These are phyloP conservation scores for Houttuynia cordata DNA, from an alignment of 164 flowering plant species.

Conservation along the genomic window DNA sequence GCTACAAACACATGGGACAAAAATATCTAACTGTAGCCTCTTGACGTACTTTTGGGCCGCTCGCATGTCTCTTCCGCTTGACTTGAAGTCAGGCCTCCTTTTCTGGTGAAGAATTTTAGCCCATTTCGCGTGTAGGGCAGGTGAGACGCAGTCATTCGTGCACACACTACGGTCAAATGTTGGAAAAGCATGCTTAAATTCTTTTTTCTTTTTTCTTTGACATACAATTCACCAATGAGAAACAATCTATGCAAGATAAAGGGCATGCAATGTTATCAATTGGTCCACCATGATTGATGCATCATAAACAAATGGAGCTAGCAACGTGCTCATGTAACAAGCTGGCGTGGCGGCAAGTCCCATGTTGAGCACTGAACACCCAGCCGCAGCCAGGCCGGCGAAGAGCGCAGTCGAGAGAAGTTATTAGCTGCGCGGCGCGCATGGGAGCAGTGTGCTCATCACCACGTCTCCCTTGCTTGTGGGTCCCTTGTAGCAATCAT, in stretches of 20 bases:
- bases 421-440: too few relatives aligned
- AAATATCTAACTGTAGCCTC: too few relatives aligned
- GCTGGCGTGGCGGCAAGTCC: constrained; percentile 96
- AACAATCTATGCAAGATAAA: too few relatives aligned
- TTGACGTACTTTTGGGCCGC: constrained; percentile 74
- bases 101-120: constrained; percentile 70
- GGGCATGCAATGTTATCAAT: not conserved
- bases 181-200: too few relatives aligned
- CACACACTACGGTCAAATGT: not conserved
- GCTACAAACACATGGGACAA: too few relatives aligned
- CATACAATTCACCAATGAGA: too few relatives aligned
- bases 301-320: constrained; percentile 60
- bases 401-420: too few relatives aligned
- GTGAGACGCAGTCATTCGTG: constrained; percentile 93
- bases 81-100: constrained; percentile 65
- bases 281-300: constrained; percentile 91
- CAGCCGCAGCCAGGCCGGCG: constrained; percentile 61
- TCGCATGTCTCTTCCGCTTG: constrained; percentile 74
- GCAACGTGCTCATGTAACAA: constrained; percentile 94
- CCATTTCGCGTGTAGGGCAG: constrained; percentile 85
- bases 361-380: constrained; percentile 69
- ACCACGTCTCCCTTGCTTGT: too few relatives aligned
- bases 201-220: too few relatives aligned
- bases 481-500: too few relatives aligned
- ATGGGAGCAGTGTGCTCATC: too few relatives aligned